phyloP scores from a whole-genome alignment of 345 rosid genomes.

The Aquilaria yunnanensis region DNA sequence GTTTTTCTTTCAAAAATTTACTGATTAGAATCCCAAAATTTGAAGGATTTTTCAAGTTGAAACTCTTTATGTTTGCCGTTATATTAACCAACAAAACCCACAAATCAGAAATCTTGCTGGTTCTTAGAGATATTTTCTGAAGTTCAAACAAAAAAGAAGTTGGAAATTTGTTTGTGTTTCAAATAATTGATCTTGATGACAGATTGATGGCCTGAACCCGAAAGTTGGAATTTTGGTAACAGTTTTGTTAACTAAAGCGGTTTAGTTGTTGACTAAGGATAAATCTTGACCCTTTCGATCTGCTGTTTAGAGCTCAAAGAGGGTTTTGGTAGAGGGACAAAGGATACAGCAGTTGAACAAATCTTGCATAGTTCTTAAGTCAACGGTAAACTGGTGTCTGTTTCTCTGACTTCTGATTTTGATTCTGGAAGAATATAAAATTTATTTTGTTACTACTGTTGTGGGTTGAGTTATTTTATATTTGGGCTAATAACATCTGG shows the following conservation, averaged over 20 bases:
- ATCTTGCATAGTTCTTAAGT: conserved; percentile 2
- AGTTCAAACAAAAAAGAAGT: no score
- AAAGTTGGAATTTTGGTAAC: no score
- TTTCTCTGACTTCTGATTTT: background rate
- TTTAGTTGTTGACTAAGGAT: no score
- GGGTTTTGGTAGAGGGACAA: background rate
- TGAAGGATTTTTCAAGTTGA: background rate
- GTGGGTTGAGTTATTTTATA: background rate
- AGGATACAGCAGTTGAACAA: conserved; percentile 7
- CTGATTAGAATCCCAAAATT: no score
- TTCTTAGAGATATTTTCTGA: no score
- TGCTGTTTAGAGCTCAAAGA: background rate
- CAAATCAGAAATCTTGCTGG: no score
- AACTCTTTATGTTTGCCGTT: conserved; percentile 14
- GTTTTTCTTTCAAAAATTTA: background rate
- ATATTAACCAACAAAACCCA: conserved; percentile 9
- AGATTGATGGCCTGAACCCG: no score
- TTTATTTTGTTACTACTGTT: background rate
- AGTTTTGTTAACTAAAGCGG: no score
- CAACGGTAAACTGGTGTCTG: background rate
- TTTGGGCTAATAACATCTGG: background rate
- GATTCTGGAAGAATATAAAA: background rate
- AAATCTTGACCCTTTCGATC: no score
- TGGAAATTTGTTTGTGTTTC: no score
- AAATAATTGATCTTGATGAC: no score